phyloP scores from a whole-genome alignment of 129 eudicot genomes.

The Flaveria brownii region DNA sequence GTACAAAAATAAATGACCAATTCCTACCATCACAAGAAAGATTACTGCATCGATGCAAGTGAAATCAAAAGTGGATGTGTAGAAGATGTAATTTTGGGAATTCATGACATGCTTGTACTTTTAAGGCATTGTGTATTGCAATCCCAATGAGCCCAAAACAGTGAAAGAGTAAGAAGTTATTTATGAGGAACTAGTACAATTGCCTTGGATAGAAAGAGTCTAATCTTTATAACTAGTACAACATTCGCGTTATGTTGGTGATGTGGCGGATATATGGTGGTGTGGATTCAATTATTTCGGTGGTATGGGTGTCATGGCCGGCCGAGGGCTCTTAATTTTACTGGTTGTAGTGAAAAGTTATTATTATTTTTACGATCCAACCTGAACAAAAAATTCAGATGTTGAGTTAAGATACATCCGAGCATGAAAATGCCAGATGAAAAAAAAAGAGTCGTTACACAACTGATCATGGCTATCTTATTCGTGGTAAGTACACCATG shows the following conservation, averaged over 20 bases:
- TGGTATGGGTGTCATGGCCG: background rate
- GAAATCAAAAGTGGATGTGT: constrained; percentile 23
- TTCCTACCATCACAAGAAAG: constrained; percentile 36
- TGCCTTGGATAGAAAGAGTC: constrained; percentile 20
- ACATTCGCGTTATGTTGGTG: background rate
- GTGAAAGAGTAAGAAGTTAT: constrained; percentile 20
- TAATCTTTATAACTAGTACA: background rate
- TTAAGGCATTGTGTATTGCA: constrained; percentile 33
- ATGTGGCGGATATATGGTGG: background rate
- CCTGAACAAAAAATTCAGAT: too few relatives aligned
- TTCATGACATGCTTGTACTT: constrained; percentile 31
- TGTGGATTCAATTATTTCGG: background rate
- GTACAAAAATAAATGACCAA: constrained; percentile 35
- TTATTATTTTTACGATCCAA: too few relatives aligned
- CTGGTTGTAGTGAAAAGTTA: too few relatives aligned
- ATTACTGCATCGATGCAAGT: constrained; percentile 24
- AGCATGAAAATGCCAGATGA: too few relatives aligned
- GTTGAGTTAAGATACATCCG: too few relatives aligned
- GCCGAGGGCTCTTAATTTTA: background rate
- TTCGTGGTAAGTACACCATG: background rate
- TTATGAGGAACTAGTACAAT: constrained; percentile 26
- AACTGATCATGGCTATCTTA: too few relatives aligned
- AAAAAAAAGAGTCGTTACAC: too few relatives aligned
- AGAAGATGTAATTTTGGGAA: constrained; percentile 31
- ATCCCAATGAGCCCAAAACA: constrained; percentile 26